Evolutionary conservation across 805 yeast species (phyloP).

Genomic region (Starmera caribaea): DNA sequence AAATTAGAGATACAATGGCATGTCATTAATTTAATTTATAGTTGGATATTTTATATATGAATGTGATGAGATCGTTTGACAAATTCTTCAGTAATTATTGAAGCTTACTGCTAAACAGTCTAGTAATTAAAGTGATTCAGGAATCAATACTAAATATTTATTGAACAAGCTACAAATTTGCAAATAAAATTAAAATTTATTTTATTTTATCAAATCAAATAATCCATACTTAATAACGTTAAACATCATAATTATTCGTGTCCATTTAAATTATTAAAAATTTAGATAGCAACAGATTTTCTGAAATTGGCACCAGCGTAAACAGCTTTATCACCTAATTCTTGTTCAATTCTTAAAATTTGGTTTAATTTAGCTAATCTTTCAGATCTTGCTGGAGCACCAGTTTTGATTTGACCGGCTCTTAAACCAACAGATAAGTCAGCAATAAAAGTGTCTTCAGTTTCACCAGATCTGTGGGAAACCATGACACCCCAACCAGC

Average conservation of each 20-base stretch:
- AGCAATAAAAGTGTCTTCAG: conserved; percentile 97
- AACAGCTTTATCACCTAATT: conserved; percentile 94
- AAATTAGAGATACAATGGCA: conserved; percentile 15
- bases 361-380: conserved; percentile 99
- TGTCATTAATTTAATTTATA: conserved; percentile 12
- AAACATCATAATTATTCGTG: too few relatives aligned
- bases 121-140: too few relatives aligned
- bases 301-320: conserved; percentile 94
- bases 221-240: too few relatives aligned
- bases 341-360: conserved; percentile 97
- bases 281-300: conserved; percentile 24
- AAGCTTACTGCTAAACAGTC: too few relatives aligned
- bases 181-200: too few relatives aligned
- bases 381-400: conserved; percentile 99
- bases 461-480: conserved; percentile 99
- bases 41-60: too few relatives aligned
- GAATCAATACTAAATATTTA: too few relatives aligned
- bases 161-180: too few relatives aligned
- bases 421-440: conserved; percentile 97
- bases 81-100: too few relatives aligned
- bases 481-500: conserved; percentile 99
- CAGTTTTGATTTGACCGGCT: conserved; percentile 98
- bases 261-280: neutral
- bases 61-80: too few relatives aligned
- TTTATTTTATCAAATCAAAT: too few relatives aligned